Base-by-base conservation (phyloP, 148 eudicot species). In the Rhododendron simsii region DNA sequence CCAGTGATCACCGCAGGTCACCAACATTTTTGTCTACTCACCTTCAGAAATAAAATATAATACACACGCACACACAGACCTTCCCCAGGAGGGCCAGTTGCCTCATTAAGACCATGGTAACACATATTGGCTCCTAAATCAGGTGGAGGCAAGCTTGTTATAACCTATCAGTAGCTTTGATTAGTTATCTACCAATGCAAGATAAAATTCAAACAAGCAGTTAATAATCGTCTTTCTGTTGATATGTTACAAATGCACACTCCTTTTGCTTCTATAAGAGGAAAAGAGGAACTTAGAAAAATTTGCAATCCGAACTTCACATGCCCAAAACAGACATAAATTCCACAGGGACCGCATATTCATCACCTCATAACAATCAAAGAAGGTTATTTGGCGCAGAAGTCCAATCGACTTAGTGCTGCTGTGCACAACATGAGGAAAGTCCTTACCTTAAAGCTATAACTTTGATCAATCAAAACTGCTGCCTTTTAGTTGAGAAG, bases 121-220 rank as follows among this genome's bases (percentile, higher is more conserved):
- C 44, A 5, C 44, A 41, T 5, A 41, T 41, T 41, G 44, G 44
- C 44, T 41, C 44, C 1, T 5, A 7, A 63, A 90, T 95, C 96
- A 63, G 96, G 92, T 61, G 99, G 99, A 4, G 99, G 99, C 90
- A 95, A 91, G 84, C 98, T 87, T 67, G 98, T 96, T 39, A 96
- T 26, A 96, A 39, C 98, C 99, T 96, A 82, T 44, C 71, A 65
- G 83, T 33, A 37, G 75, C 21, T 35, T 39, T 44, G 14, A 76
- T 73, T 41, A 83, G 77, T 47, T 47, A 47, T 47, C 50, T 44
- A 39, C 28, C 20, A 53, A 30, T 51, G 7, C 41, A 20, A 59
- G 21, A 30, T 33, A 18, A 14, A 47, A 65, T 37, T 11, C 11
- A 20, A 77, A 8, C 28, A 77, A 79, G 57, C 57, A 79, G 35